These are phyloP conservation scores for Hygrocybe punicea DNA, from an alignment of 768 basidiomycete species.

Conservation along the genomic window DNA sequence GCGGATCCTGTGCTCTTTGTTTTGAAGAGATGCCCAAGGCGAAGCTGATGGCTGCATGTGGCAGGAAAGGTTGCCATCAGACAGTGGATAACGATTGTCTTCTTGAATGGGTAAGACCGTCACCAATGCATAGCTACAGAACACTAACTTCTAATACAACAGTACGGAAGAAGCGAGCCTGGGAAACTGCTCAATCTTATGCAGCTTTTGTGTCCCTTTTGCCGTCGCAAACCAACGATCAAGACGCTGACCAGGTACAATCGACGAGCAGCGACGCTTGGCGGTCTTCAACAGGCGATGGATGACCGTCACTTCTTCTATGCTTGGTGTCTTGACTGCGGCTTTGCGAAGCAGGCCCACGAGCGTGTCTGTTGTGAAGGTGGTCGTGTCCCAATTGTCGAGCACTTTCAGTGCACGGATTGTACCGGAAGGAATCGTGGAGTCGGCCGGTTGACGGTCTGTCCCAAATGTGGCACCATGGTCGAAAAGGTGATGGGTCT, in stretches of 20 bases:
- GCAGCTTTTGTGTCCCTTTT: constrained; percentile 28
- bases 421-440: constrained; percentile 6
- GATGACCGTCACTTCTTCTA: constrained; percentile 25
- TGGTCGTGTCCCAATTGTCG: constrained; percentile 12
- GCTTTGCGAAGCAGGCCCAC: constrained; percentile 19
- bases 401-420: constrained; percentile 16
- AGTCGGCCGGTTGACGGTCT: background rate
- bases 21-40: constrained; percentile 22
- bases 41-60: constrained; percentile 25
- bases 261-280: constrained; percentile 15
- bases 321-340: constrained; percentile 28
- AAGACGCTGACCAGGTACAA: constrained; percentile 25
- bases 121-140: background rate
- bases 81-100: constrained; percentile 23
- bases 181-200: constrained; percentile 27
- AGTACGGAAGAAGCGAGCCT: constrained; percentile 26
- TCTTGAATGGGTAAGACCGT: constrained; percentile 21
- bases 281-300: constrained; percentile 23
- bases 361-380: constrained; percentile 22
- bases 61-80: constrained; percentile 24
- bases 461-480: constrained; percentile 11
- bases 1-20: constrained; percentile 24
- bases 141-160: background rate
- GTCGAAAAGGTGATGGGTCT: constrained; percentile 10
- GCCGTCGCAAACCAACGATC: constrained; percentile 22